A percentile compares a stretch with the other conserved stretches of the same genome.
These are phyloP conservation scores for Didymella pinodella DNA, from an alignment of 2,329 filamentous ascomycete species.

Conservation along the genomic window DNA sequence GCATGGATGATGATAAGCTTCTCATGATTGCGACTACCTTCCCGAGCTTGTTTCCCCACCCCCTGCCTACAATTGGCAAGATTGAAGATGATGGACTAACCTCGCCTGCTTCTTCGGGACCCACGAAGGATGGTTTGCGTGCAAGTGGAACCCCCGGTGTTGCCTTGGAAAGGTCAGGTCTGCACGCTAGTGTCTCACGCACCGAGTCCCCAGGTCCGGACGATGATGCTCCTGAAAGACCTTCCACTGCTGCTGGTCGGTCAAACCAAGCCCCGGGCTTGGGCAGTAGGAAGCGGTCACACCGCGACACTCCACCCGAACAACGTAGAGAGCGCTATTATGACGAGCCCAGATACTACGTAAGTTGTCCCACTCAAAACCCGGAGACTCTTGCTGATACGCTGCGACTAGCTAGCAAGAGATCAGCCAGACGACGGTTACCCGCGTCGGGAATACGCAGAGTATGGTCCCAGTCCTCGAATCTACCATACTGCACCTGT, in stretches of 20 bases:
- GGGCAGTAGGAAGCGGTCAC: constrained; percentile 33
- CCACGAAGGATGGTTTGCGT: constrained; percentile 40
- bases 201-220: constrained; percentile 51
- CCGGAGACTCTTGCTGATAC: neutral
- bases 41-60: constrained; percentile 54
- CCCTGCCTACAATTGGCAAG: constrained; percentile 54
- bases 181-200: constrained; percentile 32
- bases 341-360: constrained; percentile 46
- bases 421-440: constrained; percentile 43
- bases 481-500: constrained; percentile 37
- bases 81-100: constrained; percentile 41
- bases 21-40: constrained; percentile 61
- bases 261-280: constrained; percentile 26
- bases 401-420: constrained; percentile 33
- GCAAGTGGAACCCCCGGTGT: constrained; percentile 29
- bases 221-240: constrained; percentile 59
- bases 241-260: constrained; percentile 36
- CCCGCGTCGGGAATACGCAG: constrained; percentile 39
- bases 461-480: constrained; percentile 42
- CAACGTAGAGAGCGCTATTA: constrained; percentile 42
- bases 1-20: constrained; percentile 66
- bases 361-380: constrained; percentile 34
- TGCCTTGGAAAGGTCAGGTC: constrained; percentile 31
- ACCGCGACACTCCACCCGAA: constrained; percentile 38
- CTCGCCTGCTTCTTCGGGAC: constrained; percentile 40